Base-by-base conservation (phyloP, 345 rosid genomes). In the Camelina hispida region DNA sequence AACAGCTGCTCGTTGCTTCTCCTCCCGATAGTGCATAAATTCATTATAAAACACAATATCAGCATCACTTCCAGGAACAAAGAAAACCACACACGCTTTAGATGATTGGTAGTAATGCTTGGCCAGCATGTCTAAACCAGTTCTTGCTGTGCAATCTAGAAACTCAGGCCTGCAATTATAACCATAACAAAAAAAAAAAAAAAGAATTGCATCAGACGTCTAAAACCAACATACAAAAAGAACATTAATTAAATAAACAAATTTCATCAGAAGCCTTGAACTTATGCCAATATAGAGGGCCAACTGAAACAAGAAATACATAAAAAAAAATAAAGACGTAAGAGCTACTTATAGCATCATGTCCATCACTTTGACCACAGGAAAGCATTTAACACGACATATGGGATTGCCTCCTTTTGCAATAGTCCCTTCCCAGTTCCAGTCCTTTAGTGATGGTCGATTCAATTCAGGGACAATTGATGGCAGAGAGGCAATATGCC, bases 351-450 rank as follows among this genome's bases (percentile, higher is more conserved):
- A 94, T 97, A 94, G 67, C 89, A 90, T 74, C 58, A 90, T 75
- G 79, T 90, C 96, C 77, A 87, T 83, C 54, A 81, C 83, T 84
- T 94, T 94, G 54, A 97, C 98, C 63, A 94, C 98, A 6, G 97
- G 97, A 80, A 91, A 94, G 83, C 89, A 88, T 63, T 89, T 91
- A 72, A 96, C 98, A 76, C 81, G 91, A 74, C 98, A 94, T 62
- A 94, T 85, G 9, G 94, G 93, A 70, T 87, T 87, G 65, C 98
- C 98, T 68, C 96, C 97, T 84, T 94, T 91, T 20, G 97, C 98
- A 63, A 94, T 84, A 57, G 91, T 88, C 55, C 98, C 98, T 79
- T 94, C 97, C 98, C 98, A 94, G 84, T 93, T 91, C 98, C 98
- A 93, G 76, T 90, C 88, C 47, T 84, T 87, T 51, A 88, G 68